Evolutionary conservation across 2,329 filamentous ascomycete genomes (phyloP).

Genomic region (Curvularia sp.): DNA sequence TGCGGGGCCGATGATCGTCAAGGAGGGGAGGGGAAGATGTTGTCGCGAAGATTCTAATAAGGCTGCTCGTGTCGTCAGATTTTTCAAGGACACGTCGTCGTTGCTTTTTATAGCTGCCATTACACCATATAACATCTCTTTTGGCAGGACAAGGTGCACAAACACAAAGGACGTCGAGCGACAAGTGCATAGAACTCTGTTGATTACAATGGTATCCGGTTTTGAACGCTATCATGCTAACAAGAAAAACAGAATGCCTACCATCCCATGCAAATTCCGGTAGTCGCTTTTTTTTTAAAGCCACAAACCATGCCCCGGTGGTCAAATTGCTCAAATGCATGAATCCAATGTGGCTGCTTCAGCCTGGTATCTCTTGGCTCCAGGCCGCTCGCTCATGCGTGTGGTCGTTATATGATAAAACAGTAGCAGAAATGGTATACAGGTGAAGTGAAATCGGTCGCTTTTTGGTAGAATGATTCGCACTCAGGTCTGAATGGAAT

Average conservation of each 20-base stretch:
- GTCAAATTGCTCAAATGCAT: conserved; percentile 28
- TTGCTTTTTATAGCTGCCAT: conserved; percentile 1
- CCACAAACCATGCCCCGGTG: conserved; percentile 14
- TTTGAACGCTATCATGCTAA: conserved; percentile 29
- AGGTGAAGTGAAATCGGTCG: conserved; percentile 29
- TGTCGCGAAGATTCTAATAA: conserved; percentile 10
- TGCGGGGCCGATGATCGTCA: conserved; percentile 25
- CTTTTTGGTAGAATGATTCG: conserved; percentile 24
- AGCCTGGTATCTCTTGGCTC: conserved; percentile 45
- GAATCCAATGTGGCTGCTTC: conserved; percentile 31
- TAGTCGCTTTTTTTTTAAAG: conserved; percentile 17
- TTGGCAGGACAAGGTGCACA: neutral
- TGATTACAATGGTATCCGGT: conserved; percentile 18
- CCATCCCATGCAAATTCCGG: conserved; percentile 24
- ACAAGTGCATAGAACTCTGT: conserved; percentile 1
- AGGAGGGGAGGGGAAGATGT: neutral
- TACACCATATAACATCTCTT: neutral
- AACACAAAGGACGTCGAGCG: neutral
- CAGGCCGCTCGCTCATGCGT: conserved; percentile 43
- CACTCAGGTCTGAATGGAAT: conserved; percentile 48
- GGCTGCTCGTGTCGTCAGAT: neutral
- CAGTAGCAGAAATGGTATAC: conserved; percentile 26
- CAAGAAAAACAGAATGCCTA: conserved; percentile 16
- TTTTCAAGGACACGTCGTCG: neutral
- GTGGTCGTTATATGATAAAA: conserved; percentile 38